phyloP scores from a whole-genome alignment of 2,329 filamentous ascomycete species.

The Fusarium sp. region DNA sequence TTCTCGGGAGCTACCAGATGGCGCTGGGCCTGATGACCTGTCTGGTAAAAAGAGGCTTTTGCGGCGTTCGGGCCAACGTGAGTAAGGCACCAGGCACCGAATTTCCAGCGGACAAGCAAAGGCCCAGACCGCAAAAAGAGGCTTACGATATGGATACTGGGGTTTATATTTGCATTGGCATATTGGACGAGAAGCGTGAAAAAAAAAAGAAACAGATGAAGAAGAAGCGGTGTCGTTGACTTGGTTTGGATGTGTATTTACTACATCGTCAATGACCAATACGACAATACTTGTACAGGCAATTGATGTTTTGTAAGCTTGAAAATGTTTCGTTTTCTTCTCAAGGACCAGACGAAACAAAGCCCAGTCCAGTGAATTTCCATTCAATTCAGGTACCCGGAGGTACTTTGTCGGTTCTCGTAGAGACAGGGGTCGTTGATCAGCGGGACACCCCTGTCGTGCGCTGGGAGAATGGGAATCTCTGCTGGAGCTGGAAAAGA shows the following conservation, averaged over 20 bases:
- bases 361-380: too few species aligned
- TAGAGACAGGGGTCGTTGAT: constrained; percentile 37
- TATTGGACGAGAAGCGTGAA: neutral
- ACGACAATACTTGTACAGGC: neutral
- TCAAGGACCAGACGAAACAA: constrained; percentile 21
- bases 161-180: neutral
- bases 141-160: constrained; percentile 12
- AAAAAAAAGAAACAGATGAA: neutral
- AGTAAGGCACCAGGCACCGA: constrained; percentile 38
- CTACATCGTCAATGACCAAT: constrained; percentile 2
- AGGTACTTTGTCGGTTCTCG: constrained; percentile 28
- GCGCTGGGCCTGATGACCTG: constrained; percentile 31
- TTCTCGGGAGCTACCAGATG: constrained; percentile 33
- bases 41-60: constrained; percentile 28
- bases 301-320: neutral
- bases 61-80: constrained; percentile 16
- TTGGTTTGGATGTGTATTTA: neutral
- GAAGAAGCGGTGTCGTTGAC: constrained; percentile 24
- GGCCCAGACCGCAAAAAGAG: constrained; percentile 22
- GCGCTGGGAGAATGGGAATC: constrained; percentile 34
- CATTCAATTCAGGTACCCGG: constrained; percentile 28
- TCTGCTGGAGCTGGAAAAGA: constrained; percentile 18
- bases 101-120: constrained; percentile 8
- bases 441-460: constrained; percentile 40
- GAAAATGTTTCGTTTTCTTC: constrained; percentile 16